phyloP scores from a whole-genome alignment of 768 basidiomycete genomes.

The Phaffia australis region DNA sequence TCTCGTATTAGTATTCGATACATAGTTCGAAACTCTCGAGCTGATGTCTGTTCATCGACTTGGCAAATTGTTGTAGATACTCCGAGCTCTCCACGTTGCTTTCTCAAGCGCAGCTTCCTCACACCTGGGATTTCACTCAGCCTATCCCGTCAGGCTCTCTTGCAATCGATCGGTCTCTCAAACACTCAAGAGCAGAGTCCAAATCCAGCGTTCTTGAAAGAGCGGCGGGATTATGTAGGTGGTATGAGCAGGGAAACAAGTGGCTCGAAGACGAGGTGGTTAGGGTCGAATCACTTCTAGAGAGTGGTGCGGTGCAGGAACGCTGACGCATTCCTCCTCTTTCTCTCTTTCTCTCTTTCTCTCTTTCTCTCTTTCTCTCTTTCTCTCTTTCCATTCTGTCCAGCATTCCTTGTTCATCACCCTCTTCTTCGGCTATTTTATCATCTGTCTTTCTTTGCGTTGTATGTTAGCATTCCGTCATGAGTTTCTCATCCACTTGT shows the following conservation, averaged over 20 bases:
- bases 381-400: slow-evolving; percentile 10
- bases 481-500: slow-evolving; percentile 66
- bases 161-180: slow-evolving; percentile 46
- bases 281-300: slow-evolving; percentile 3
- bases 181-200: slow-evolving; percentile 35
- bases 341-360: not conserved
- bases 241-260: slow-evolving; percentile 72
- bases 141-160: slow-evolving; percentile 44
- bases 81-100: slow-evolving; percentile 20
- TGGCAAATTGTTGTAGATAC: slow-evolving; percentile 1
- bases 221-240: slow-evolving; percentile 71
- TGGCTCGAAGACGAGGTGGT: slow-evolving; percentile 57
- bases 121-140: slow-evolving; percentile 15
- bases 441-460: slow-evolving; percentile 79
- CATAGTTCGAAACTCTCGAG: not conserved
- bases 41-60: not conserved
- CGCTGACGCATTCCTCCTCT: not conserved
- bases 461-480: slow-evolving; percentile 61
- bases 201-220: slow-evolving; percentile 83
- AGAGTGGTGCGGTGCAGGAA: slow-evolving; percentile 34
- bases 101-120: slow-evolving; percentile 19
- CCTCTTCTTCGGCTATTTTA: not conserved
- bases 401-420: not conserved
- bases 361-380: not conserved
- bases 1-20: not conserved